Evolutionary conservation across 805 yeast genomes (phyloP), one percentile per base, ranked within the genome.

Genomic region (Saccharomycopsis capsularis): DNA sequence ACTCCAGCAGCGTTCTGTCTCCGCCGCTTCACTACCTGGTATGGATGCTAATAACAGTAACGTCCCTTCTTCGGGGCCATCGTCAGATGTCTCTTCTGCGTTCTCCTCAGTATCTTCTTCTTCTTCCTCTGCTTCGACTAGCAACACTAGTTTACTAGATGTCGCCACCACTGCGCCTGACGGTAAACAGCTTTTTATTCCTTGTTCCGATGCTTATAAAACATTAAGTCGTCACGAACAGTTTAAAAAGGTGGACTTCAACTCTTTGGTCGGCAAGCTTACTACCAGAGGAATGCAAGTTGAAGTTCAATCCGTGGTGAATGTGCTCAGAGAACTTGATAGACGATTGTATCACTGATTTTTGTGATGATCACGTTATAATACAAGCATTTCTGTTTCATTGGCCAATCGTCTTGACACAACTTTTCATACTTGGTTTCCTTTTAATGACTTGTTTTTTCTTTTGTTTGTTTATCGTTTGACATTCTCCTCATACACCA

Each of bases 171-270:
- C 23, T 1, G 38, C 35, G 11, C 16, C 50, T 3, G 44, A 13
- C 11, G 42, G 52, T 9, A 54, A 55, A 59, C 77, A 69, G 44
- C 76, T 79, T 58, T 89, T 79, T 56, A 86, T 89, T 42, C 95
- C 96, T 2, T 84, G 93, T 60, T 80, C 90, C 13, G 95, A 89
- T 59, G 96, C 96, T 0, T 89, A 87, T 66, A 84, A 82, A 64
- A 86, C 95, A 2, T 73, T 90, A 45, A 80, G 90, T 29, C 71
- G 95, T 50, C 96, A 88, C 63, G 82, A 83, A 59, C 78, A 81
- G 56, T 87, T 87, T 66, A 75, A 77, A 50, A 70, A 78, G 5
- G 86, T 82, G 18, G 93, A 86, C 54, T 79, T 87, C 59, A 77
- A 84, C 47, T 76, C 81, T 2, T 68, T 87, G 53, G 89, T 87